phyloP scores from a whole-genome alignment of 2,329 filamentous ascomycete species.

The Ploettnerulaceae sp. region DNA sequence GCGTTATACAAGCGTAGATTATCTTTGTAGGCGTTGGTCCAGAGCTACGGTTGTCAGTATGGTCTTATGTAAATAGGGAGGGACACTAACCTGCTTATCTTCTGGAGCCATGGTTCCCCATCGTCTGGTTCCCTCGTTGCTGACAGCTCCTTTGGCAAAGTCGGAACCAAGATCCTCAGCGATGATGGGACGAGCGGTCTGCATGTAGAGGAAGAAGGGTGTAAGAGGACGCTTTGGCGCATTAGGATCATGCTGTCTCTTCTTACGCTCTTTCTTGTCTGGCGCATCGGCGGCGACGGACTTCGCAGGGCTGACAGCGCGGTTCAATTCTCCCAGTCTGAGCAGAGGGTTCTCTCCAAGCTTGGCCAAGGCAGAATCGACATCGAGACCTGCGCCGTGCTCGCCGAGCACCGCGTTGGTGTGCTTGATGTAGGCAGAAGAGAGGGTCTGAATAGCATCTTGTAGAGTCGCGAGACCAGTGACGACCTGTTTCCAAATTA shows the following conservation, averaged over 20 bases:
- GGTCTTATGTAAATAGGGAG: not conserved
- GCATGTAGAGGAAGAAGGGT: constrained; percentile 92
- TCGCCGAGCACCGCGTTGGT: constrained; percentile 76
- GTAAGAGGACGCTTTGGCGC: constrained; percentile 92
- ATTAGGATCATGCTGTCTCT: constrained; percentile 82
- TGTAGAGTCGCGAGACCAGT: constrained; percentile 75
- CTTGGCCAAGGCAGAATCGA: constrained; percentile 45
- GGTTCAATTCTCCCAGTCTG: constrained; percentile 30
- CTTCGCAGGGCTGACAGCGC: constrained; percentile 34
- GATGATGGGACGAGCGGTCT: constrained; percentile 79
- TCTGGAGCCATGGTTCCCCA: constrained; percentile 73
- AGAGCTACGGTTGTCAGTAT: constrained; percentile 35
- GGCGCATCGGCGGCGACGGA: constrained; percentile 42
- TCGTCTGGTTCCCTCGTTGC: constrained; percentile 78
- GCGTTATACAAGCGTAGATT: constrained; percentile 63
- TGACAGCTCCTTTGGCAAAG: constrained; percentile 79
- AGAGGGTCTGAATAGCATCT: constrained; percentile 72
- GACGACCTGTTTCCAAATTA: constrained; percentile 54
- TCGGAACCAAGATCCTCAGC: constrained; percentile 70
- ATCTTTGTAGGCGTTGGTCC: constrained; percentile 64
- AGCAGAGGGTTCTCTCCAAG: constrained; percentile 41
- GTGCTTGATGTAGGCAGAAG: constrained; percentile 81
- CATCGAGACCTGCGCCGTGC: constrained; percentile 41
- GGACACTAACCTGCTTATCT: constrained; percentile 58
- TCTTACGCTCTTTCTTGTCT: constrained; percentile 85